Percentiles rank a stretch among this genome's conserved stretches.
Conservation (phyloP, 495 filamentous ascomycete species). For the Penicillium tannophilum region DNA sequence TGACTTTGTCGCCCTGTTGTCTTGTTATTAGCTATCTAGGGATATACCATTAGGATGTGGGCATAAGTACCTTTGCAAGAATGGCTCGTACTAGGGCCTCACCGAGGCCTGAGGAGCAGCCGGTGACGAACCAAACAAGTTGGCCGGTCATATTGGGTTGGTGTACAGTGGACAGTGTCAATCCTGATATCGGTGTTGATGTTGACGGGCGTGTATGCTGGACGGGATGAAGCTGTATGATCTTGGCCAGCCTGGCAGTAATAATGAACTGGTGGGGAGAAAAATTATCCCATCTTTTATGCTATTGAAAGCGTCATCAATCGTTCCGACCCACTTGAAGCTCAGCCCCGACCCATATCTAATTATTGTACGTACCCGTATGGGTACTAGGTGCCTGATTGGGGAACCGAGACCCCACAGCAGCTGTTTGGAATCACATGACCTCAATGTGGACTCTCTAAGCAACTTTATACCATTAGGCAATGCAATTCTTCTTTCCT, state of each 20-base stretch:
- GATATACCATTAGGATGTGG: neutral
- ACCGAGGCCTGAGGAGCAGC: slow-evolving; percentile 52
- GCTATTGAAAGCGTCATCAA: neutral
- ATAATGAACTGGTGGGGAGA: too few relatives aligned
- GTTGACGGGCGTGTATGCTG: neutral
- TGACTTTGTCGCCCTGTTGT: slow-evolving; percentile 50
- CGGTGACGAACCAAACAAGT: slow-evolving; percentile 53
- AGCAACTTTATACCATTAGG: too few relatives aligned
- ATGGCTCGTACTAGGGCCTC: slow-evolving; percentile 41
- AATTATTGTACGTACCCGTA: too few relatives aligned
- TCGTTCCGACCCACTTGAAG: neutral
- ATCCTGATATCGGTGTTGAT: neutral
- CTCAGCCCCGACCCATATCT: neutral
- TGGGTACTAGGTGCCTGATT: neutral
- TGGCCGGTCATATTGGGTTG: neutral
- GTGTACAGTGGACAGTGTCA: neutral
- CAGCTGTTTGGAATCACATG: too few relatives aligned
- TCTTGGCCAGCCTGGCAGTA: too few relatives aligned
- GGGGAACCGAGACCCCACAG: neutral
- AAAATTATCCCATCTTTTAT: neutral
- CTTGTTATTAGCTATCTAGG: neutral
- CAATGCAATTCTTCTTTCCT: too few relatives aligned
- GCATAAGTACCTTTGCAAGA: slow-evolving; percentile 18
- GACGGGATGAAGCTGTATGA: neutral
- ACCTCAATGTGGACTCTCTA: too few relatives aligned